Conservation (phyloP, 257 asterid species). For the Agastache rugosa region DNA sequence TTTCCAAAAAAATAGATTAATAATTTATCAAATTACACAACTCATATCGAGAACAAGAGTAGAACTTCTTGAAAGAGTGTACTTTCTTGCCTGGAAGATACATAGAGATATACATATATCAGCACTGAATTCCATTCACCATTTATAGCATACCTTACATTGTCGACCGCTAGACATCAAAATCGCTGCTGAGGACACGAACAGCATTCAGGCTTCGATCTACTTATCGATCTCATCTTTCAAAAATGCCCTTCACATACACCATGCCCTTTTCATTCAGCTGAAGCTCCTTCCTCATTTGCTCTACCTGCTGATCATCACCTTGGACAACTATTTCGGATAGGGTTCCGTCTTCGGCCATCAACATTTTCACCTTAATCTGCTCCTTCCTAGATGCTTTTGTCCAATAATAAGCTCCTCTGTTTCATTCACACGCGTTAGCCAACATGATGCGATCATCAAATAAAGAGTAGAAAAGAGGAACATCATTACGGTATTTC, state of each 20-base stretch:
- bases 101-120: not conserved
- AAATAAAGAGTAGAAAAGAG: not conserved
- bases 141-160: constrained; percentile 20
- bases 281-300: constrained; percentile 86
- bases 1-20: not conserved
- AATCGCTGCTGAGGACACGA: constrained; percentile 28
- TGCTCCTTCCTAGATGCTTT: constrained; percentile 93
- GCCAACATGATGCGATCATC: not conserved
- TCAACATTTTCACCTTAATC: constrained; percentile 79
- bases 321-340: constrained; percentile 85
- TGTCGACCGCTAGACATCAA: constrained; percentile 37
- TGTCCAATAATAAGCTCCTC: constrained; percentile 91
- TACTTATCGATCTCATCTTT: constrained; percentile 49
- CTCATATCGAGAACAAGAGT: not conserved
- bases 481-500: not conserved
- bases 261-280: constrained; percentile 90
- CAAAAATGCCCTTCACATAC: constrained; percentile 89
- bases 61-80: not conserved
- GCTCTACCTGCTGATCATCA: constrained; percentile 87
- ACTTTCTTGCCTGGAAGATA: not conserved
- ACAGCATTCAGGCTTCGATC: not conserved
- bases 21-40: not conserved
- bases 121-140: not conserved
- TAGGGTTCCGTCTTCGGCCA: constrained; percentile 69
- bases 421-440: constrained; percentile 41